These are phyloP conservation scores for Senna tora DNA, from an alignment of 306 rosid species.

Conservation along the genomic window DNA sequence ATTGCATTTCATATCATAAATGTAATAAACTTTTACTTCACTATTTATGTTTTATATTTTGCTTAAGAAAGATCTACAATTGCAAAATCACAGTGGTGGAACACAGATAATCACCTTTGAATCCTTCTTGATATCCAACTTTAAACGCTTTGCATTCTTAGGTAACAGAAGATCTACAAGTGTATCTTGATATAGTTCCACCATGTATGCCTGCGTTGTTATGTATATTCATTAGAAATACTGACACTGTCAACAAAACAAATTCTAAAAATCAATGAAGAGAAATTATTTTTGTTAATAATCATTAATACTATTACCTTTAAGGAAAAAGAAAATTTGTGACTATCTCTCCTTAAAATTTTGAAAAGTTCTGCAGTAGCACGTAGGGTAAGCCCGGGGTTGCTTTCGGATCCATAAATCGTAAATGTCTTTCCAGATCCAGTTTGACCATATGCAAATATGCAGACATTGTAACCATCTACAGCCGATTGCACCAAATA, in stretches of 20 bases:
- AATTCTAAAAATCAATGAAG: neutral
- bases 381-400: slow-evolving; percentile 90
- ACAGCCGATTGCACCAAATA: slow-evolving; percentile 94
- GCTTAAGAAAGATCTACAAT: slow-evolving; percentile 16
- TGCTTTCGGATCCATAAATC: slow-evolving; percentile 78
- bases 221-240: neutral
- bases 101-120: slow-evolving; percentile 59
- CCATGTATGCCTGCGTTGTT: slow-evolving; percentile 77
- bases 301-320: slow-evolving; percentile 52
- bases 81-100: slow-evolving; percentile 4
- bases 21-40: no score
- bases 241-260: slow-evolving; percentile 14
- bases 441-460: slow-evolving; percentile 98
- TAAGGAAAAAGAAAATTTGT: slow-evolving; percentile 83
- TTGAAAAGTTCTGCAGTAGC: slow-evolving; percentile 81
- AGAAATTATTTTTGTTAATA: neutral
- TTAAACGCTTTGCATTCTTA: slow-evolving; percentile 65
- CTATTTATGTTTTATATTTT: no score
- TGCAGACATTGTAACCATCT: slow-evolving; percentile 94
- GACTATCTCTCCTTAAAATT: slow-evolving; percentile 73
- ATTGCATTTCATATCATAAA: no score
- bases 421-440: slow-evolving; percentile 98
- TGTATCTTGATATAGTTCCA: slow-evolving; percentile 90
- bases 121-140: slow-evolving; percentile 86
- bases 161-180: slow-evolving; percentile 84